Base-by-base conservation (phyloP, 192 early-diverging fungal species). In the Entomortierella lignicola region DNA sequence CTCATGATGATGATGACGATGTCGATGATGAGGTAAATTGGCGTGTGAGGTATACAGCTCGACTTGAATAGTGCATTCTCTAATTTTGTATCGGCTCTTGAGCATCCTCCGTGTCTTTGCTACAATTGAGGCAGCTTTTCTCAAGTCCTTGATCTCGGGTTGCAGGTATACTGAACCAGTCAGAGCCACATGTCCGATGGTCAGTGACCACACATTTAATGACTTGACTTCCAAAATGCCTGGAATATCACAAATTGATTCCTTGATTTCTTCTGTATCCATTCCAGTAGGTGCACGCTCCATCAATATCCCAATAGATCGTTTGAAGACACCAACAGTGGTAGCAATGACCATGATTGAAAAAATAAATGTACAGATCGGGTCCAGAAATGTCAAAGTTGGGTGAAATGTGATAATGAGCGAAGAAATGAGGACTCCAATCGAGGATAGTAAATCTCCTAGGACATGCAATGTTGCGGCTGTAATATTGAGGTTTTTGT, bases 301-400 rank as follows among this genome's bases (percentile, higher is more conserved):
- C 93, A 95, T 94, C 30, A 95, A 73, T 8, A 95, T 88, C 0
- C 77, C 81, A 4, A 92, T 43, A 13, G 88, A 92, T 52, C 89
- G 85, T 55, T 81, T 85, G 26, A 95, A 85, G 8, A 95, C 63
- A 10, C 84, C 77, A 13, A 90, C 77, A 0, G 94, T 95, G 8
- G 93, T 94, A 15, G 70, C 80, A 26, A 95, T 81, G 27, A 94
- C 94, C 51, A 95, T 73, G 34, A 91, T 72, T 0, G 93, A 93
- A 71, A 95, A 96, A 25, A 94, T 42, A 66, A 95, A 94, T 6
- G 93, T 95, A 81, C 93, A 94, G 15, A 94, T 56, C 0, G 94
- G 94, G 66, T 96, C 93, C 39, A 95, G 86, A 65, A 88, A 85
- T 20, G 87, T 88, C 43, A 80, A 62, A 17, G 71, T 58, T 13